Conservation (phyloP, 169 alveolate species). For the Eimeria sp. region DNA sequence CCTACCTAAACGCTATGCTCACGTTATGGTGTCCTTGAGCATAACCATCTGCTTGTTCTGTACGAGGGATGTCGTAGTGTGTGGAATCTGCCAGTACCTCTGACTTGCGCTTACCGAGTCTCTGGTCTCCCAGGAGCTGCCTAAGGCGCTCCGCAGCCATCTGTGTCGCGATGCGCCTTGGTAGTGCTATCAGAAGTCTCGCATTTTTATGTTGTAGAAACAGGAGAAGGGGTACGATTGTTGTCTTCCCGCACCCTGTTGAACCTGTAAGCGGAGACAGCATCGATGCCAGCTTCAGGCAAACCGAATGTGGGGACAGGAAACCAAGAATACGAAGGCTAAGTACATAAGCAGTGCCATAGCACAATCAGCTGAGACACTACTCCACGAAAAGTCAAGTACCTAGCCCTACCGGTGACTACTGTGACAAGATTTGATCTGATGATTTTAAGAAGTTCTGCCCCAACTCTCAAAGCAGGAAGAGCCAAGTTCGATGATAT, state of each 20-base stretch:
- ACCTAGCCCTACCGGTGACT: neutral
- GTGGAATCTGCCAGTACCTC: neutral
- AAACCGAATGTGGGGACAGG: neutral
- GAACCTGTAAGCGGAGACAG: neutral
- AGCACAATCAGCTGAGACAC: neutral
- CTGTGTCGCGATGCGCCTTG: conserved; percentile 56
- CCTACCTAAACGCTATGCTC: neutral
- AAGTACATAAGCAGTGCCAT: neutral
- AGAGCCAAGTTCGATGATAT: neutral
- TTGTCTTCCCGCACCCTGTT: conserved; percentile 56
- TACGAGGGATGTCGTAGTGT: neutral
- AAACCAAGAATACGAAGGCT: neutral
- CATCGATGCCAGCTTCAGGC: neutral
- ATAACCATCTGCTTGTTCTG: neutral
- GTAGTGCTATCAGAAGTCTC: conserved; percentile 2
- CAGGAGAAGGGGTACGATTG: conserved; percentile 60
- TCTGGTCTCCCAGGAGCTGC: conserved; percentile 48
- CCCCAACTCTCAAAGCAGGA: conserved; percentile 22
- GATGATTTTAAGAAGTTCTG: conserved; percentile 13
- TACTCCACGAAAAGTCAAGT: neutral
- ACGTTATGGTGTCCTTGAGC: neutral
- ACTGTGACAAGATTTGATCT: conserved; percentile 54
- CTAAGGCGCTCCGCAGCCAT: conserved; percentile 73
- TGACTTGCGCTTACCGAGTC: conserved; percentile 18
- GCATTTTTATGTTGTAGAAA: conserved; percentile 58